Conservation (phyloP, 2,329 filamentous ascomycete species). For the Aspergillus melleus region DNA sequence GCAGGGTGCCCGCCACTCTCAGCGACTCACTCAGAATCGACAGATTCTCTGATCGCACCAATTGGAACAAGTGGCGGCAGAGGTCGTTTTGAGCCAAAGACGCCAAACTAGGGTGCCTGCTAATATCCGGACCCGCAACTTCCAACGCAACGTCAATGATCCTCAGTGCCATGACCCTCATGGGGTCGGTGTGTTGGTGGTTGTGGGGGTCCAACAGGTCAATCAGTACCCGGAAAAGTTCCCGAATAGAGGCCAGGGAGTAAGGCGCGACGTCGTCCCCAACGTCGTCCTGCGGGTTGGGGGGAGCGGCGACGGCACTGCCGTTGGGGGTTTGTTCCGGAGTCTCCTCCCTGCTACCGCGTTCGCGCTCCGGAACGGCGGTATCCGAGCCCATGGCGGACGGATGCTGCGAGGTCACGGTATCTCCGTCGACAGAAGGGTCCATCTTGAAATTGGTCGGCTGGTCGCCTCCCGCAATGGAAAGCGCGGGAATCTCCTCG, state of each 20-base stretch:
- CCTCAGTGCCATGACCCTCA: constrained; percentile 94
- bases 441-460: constrained; percentile 82
- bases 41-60: constrained; percentile 95
- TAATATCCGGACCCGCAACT: constrained; percentile 92
- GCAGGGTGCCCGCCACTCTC: constrained; percentile 83
- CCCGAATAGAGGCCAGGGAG: constrained; percentile 88
- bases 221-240: constrained; percentile 90
- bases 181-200: constrained; percentile 85
- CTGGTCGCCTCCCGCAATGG: constrained; percentile 58
- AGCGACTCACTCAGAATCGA: constrained; percentile 89
- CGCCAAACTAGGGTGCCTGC: constrained; percentile 84
- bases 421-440: constrained; percentile 67
- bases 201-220: constrained; percentile 93
- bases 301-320: constrained; percentile 33
- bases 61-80: constrained; percentile 91
- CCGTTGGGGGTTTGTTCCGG: constrained; percentile 34
- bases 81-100: constrained; percentile 87
- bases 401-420: constrained; percentile 55
- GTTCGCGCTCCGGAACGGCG: constrained; percentile 31
- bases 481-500: constrained; percentile 65
- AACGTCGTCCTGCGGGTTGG: constrained; percentile 45
- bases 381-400: constrained; percentile 43
- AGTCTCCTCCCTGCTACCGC: constrained; percentile 34
- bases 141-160: constrained; percentile 98
- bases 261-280: constrained; percentile 74